Percentiles rank a stretch among this genome's conserved stretches.
Conservation (phyloP, 495 filamentous ascomycete species). For the Rostrohypoxylon terebratum region DNA sequence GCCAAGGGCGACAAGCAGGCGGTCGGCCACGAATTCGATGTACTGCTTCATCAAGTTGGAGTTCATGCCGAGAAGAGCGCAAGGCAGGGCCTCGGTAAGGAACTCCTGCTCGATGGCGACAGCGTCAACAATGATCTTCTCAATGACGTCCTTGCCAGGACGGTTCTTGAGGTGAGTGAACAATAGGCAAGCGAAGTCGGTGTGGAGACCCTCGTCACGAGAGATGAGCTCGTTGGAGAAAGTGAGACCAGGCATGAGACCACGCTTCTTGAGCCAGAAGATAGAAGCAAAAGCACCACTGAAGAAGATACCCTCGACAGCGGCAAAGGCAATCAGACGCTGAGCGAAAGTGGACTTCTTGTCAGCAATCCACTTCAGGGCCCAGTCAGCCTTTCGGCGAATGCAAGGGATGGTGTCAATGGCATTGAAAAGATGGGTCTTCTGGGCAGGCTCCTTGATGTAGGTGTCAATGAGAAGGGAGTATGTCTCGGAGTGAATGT, state of each 20-base stretch:
- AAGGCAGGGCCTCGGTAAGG: constrained; percentile 93
- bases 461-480: constrained; percentile 99
- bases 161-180: constrained; percentile 96
- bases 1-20: constrained; percentile 89
- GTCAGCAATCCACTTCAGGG: constrained; percentile 93
- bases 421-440: constrained; percentile 95
- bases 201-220: constrained; percentile 99
- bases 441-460: constrained; percentile 98
- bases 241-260: constrained; percentile 96
- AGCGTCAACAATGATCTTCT: constrained; percentile 92
- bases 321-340: constrained; percentile 96
- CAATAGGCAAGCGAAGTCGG: constrained; percentile 96
- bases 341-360: constrained; percentile 92
- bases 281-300: constrained; percentile 98
- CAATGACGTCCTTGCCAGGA: constrained; percentile 80
- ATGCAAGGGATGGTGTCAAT: constrained; percentile 99
- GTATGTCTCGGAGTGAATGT: constrained; percentile 99
- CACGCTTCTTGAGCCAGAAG: constrained; percentile 99
- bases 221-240: constrained; percentile 99
- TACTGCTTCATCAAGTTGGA: constrained; percentile 97
- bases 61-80: constrained; percentile 97
- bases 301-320: constrained; percentile 99
- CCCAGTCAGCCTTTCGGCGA: constrained; percentile 98
- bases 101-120: constrained; percentile 98
- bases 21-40: constrained; percentile 99